Base-by-base conservation (phyloP, 2,329 filamentous ascomycete species). In the Fusarium brevicatenulatum region DNA sequence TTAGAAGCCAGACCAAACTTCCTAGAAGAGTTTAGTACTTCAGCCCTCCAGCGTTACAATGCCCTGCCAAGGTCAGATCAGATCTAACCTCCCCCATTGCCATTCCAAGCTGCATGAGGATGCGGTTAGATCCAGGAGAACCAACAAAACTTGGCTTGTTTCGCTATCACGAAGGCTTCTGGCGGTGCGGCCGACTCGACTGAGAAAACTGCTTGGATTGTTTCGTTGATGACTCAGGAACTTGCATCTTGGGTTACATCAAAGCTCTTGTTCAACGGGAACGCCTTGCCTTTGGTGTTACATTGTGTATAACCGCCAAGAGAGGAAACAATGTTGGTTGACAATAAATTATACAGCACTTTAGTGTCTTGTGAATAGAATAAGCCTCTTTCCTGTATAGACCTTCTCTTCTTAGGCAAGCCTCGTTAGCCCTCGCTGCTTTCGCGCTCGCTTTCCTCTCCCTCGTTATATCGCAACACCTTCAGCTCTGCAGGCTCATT, bases 21-120 rank as follows among this genome's bases (percentile, higher is more conserved):
- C 66, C 39, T 6, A 75, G 47, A 73, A 70, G 21, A 46, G 61
- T 62, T 54, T 70, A 72, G 71, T 25, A 50, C 18, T 19, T 16
- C n/a, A 68, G 44, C 36, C 23, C 34, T 40, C 30, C n/a, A 54
- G 46, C 19, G 34, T 32, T 36, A 19, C 18, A 37, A 46, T 36
- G 40, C 21, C 21, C 28, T 42, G 59, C 46, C 34, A 50, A 63
- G 43, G 32, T 30, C 32, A 49, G 54, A 58, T 50, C 44, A 42
- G 52, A 63, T 58, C 53, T 64, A 58, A 68, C 43, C 30, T 57
- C n/a, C 54, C 61, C 49, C 44, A 32, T 61, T n/a, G 30, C 19
- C 58, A 42, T 40, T 34, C 28, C 34, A 25, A n/a, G 53, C 21
- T 34, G 55, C 19, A n/a, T 23, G 42, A 58, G 42, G 42, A 58